A percentile compares a stretch with the other conserved stretches of the same genome.
Evolutionary conservation across 192 early-diverging fungal genomes (phyloP).

Genomic region (Oehlia diaphana): DNA sequence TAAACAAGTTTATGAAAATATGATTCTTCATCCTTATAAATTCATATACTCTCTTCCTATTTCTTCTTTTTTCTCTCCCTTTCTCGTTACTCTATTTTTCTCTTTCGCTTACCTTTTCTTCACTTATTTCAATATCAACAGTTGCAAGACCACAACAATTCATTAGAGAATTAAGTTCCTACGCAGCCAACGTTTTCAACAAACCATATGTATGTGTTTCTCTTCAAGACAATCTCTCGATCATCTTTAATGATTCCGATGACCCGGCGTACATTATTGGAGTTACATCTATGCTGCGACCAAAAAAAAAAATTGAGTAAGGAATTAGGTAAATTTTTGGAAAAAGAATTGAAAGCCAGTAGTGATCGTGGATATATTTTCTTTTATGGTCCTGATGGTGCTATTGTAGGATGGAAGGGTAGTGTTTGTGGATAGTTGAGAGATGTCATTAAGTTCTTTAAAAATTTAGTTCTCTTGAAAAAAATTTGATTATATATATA

Average conservation of each 20-base stretch:
- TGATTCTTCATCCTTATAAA: too few species aligned
- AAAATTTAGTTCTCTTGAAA: too few species aligned
- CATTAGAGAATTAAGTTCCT: too few species aligned
- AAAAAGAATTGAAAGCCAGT: constrained; percentile 23
- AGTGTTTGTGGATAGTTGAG: constrained; percentile 18
- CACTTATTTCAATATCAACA: too few species aligned
- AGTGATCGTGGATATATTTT: constrained; percentile 37
- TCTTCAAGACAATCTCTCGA: neutral
- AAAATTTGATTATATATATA: too few species aligned
- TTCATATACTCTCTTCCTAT: too few species aligned
- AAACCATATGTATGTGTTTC: neutral
- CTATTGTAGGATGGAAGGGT: constrained; percentile 33
- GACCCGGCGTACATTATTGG: neutral
- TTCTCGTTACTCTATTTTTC: too few species aligned
- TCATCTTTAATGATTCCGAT: neutral
- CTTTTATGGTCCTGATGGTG: constrained; percentile 31
- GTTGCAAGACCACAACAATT: too few species aligned
- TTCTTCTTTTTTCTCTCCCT: too few species aligned
- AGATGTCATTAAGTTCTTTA: too few species aligned
- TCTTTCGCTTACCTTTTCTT: too few species aligned
- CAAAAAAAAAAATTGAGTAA: neutral
- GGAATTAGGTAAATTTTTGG: constrained; percentile 9
- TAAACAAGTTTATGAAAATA: too few species aligned
- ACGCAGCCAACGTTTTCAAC: neutral
- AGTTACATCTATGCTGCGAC: neutral